A percentile compares a stretch with the other conserved stretches of the same genome.
Evolutionary conservation across 257 asterid species (phyloP).

Genomic region (Solanum appendiculatum): DNA sequence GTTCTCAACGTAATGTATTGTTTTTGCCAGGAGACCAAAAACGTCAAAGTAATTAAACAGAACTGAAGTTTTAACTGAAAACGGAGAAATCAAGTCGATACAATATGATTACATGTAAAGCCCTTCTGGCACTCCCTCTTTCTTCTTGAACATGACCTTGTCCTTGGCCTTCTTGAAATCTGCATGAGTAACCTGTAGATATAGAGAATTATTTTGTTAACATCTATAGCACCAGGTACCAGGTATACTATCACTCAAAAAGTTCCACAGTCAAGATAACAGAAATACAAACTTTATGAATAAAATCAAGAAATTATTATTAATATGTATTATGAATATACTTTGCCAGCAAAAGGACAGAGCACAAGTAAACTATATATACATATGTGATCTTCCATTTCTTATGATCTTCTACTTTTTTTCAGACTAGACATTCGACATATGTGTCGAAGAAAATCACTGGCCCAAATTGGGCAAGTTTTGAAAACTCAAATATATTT

Average conservation of each 20-base stretch:
- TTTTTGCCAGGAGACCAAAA: background rate
- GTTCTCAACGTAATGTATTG: background rate
- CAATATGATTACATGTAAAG: conserved; percentile 31
- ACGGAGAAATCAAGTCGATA: background rate
- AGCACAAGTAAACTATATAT: background rate
- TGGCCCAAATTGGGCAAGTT: background rate
- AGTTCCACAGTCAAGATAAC: background rate
- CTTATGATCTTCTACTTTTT: background rate
- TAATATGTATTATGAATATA: background rate
- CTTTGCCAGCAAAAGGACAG: background rate
- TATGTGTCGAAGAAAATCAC: background rate
- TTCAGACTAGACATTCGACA: background rate
- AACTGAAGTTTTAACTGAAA: background rate
- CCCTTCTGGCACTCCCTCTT: conserved; percentile 54
- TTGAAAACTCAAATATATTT: background rate
- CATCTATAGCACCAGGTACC: background rate
- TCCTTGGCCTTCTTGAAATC: conserved; percentile 55
- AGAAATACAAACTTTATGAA: background rate
- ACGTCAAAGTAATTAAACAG: background rate
- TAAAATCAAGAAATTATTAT: background rate
- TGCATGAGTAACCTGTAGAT: conserved; percentile 26
- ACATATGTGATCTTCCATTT: background rate
- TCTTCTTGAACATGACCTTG: conserved; percentile 54
- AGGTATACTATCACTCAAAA: background rate
- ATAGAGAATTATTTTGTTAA: background rate